Evolutionary conservation across 164 flowering plant genomes (phyloP).

Genomic region (Vitis amurensis): DNA sequence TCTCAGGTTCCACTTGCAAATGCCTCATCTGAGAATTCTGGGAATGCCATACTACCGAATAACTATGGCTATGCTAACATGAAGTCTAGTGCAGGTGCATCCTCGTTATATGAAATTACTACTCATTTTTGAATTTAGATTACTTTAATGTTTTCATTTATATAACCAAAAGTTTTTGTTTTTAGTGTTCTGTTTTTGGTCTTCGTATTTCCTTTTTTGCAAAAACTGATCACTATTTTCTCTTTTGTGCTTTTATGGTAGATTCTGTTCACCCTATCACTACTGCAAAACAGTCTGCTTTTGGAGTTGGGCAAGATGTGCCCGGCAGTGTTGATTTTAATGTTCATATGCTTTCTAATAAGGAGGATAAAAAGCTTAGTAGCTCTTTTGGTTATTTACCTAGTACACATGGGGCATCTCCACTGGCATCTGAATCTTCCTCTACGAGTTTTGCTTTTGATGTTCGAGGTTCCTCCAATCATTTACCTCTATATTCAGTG

Average conservation of each 20-base stretch:
- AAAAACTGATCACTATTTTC: neutral
- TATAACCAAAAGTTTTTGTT: neutral
- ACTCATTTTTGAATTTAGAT: neutral
- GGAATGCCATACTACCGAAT: slow-evolving; percentile 16
- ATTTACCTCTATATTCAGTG: slow-evolving; percentile 30
- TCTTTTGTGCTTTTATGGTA: slow-evolving; percentile 18
- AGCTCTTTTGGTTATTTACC: slow-evolving; percentile 22
- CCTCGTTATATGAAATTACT: slow-evolving; percentile 37
- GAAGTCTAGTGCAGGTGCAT: slow-evolving; percentile 13
- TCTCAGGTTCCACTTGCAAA: slow-evolving; percentile 25
- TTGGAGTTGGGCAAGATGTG: slow-evolving; percentile 20
- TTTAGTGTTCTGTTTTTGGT: neutral
- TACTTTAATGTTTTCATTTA: neutral
- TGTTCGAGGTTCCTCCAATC: slow-evolving; percentile 29
- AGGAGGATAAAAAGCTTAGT: slow-evolving; percentile 26
- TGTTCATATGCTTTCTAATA: slow-evolving; percentile 17
- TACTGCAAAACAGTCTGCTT: slow-evolving; percentile 17
- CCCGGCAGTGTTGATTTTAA: slow-evolving; percentile 4
- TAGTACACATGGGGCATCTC: slow-evolving; percentile 22
- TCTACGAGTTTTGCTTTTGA: slow-evolving; percentile 33
- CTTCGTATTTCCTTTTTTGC: no score
- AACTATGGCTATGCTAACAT: slow-evolving; percentile 24
- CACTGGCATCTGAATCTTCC: slow-evolving; percentile 27
- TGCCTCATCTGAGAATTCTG: slow-evolving; percentile 25
- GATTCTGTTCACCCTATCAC: slow-evolving; percentile 20